Evolutionary conservation across 1,284 basidiomycete species (phyloP).

Genomic region (Naganishia sp.): DNA sequence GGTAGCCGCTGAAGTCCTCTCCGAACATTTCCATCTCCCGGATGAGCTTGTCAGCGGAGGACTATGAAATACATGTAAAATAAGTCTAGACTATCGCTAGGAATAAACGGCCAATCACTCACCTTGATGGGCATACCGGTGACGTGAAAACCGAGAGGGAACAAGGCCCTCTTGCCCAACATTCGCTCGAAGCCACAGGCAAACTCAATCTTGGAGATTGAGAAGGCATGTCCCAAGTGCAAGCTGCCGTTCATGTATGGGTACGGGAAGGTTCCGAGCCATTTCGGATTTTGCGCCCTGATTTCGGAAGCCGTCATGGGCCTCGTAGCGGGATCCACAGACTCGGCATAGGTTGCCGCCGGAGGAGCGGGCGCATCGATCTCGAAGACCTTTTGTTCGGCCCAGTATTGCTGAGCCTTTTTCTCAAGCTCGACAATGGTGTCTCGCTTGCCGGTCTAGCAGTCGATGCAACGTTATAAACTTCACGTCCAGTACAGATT

Average conservation of each 20-base stretch:
- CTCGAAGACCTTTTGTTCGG: constrained; percentile 65
- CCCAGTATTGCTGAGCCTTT: constrained; percentile 81
- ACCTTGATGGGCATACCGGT: constrained; percentile 99
- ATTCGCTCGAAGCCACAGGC: constrained; percentile 93
- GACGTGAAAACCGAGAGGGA: constrained; percentile 94
- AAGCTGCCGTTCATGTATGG: constrained; percentile 99
- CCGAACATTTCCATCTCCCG: constrained; percentile 98
- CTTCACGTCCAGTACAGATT: background rate
- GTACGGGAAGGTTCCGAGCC: constrained; percentile 94
- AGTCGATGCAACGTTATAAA: constrained; percentile 5
- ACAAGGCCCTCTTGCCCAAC: constrained; percentile 90
- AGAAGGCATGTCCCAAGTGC: constrained; percentile 97
- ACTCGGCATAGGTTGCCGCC: constrained; percentile 65
- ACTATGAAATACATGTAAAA: constrained; percentile 57
- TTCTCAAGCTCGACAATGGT: constrained; percentile 78
- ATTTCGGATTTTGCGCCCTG: constrained; percentile 78
- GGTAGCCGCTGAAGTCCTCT: constrained; percentile 78
- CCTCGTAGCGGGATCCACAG: constrained; percentile 54
- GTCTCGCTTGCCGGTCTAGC: constrained; percentile 88
- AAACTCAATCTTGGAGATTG: constrained; percentile 98
- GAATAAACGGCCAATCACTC: constrained; percentile 42
- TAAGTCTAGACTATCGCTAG: background rate
- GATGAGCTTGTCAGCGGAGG: constrained; percentile 94
- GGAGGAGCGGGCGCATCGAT: constrained; percentile 73
- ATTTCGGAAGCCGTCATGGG: constrained; percentile 59